Conservation (phyloP, 2,329 filamentous ascomycete species). For the Curvularia spicifera region DNA sequence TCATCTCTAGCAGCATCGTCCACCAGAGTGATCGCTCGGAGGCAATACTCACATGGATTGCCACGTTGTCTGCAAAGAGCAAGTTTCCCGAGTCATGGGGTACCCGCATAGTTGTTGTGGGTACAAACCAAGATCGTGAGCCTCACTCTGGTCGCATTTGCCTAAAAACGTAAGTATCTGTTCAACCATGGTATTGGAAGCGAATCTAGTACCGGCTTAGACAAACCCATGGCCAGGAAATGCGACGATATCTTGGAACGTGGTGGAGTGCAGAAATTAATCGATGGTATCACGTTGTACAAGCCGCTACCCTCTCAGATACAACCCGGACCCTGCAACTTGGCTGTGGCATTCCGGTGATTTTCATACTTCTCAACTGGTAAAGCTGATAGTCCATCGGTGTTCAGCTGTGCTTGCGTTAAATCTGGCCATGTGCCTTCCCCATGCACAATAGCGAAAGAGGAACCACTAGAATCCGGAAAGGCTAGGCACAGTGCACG, state of each 20-base stretch:
- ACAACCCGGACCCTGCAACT: conserved; percentile 6
- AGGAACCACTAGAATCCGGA: not conserved
- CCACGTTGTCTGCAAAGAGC: not conserved
- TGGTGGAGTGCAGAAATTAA: conserved; percentile 20
- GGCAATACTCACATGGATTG: not conserved
- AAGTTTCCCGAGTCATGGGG: not conserved
- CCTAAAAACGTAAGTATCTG: conserved; percentile 20
- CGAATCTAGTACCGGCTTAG: conserved; percentile 17
- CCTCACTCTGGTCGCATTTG: conserved; percentile 20
- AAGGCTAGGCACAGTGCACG: not conserved
- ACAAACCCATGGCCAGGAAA: conserved; percentile 17
- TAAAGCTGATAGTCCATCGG: not conserved
- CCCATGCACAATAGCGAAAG: not conserved
- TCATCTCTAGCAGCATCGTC: not conserved
- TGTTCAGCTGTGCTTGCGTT: conserved; percentile 1
- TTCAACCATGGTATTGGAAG: conserved; percentile 21
- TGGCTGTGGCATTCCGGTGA: not conserved
- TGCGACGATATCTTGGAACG: conserved; percentile 27
- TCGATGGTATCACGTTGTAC: conserved; percentile 25
- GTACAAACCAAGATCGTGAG: conserved; percentile 17
- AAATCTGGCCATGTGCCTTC: not conserved
- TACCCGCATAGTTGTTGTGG: conserved; percentile 20
- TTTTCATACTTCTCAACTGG: not conserved
- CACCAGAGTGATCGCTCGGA: not conserved
- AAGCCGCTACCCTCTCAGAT: conserved; percentile 24